Evolutionary conservation across 2,329 filamentous ascomycete genomes (phyloP).

Genomic region (Penicillium capsulatum): DNA sequence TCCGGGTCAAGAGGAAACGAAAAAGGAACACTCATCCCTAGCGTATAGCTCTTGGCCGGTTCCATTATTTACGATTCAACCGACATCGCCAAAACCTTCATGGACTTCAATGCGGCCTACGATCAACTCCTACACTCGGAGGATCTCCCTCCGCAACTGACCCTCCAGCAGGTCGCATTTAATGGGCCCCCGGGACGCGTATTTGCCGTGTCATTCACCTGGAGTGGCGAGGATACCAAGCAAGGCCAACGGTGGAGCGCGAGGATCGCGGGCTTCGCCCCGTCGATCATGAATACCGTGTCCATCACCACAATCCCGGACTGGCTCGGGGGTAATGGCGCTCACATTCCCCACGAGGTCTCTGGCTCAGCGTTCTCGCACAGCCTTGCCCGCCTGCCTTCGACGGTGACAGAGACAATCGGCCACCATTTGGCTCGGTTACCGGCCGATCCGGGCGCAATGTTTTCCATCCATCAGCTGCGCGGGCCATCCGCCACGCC

Average conservation of each 20-base stretch:
- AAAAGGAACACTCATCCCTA: not conserved
- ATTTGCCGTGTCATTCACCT: constrained; percentile 11
- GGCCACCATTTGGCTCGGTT: not conserved
- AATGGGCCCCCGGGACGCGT: constrained; percentile 11
- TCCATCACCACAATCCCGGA: constrained; percentile 9
- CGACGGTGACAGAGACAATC: constrained; percentile 8
- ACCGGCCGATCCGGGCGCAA: constrained; percentile 6
- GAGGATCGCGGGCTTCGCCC: constrained; percentile 12
- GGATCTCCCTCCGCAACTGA: constrained; percentile 7
- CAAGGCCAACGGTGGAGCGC: constrained; percentile 15
- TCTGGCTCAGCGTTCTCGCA: constrained; percentile 8
- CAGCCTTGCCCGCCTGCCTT: constrained; percentile 7
- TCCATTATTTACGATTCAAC: constrained; percentile 14
- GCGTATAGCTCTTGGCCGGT: constrained; percentile 17
- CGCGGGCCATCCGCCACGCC: constrained; percentile 11
- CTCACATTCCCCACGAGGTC: not conserved
- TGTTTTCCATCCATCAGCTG: constrained; percentile 19
- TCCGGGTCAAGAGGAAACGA: no score
- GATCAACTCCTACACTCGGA: constrained; percentile 7
- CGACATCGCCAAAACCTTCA: constrained; percentile 8
- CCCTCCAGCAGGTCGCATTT: constrained; percentile 13
- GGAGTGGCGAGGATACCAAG: constrained; percentile 10
- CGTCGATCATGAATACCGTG: constrained; percentile 15
- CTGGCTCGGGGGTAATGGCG: constrained; percentile 4
- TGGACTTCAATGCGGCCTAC: constrained; percentile 13